phyloP scores from a whole-genome alignment of 345 rosid genomes.

The Gossypium longicalyx region DNA sequence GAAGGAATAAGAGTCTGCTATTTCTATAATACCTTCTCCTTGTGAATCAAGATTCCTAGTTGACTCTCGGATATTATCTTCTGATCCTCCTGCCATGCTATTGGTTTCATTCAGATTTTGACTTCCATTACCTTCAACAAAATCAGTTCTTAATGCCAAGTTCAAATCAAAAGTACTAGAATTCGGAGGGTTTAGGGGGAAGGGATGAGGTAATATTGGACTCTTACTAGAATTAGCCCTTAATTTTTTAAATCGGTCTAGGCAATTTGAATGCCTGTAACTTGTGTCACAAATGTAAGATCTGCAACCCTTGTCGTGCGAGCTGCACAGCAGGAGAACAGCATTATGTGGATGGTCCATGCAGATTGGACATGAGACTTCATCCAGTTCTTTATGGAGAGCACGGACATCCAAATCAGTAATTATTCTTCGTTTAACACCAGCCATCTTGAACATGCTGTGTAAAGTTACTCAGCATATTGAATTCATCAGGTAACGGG shows the following conservation, averaged over 20 bases:
- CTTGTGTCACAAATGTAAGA: constrained; percentile 91
- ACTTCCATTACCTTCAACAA: constrained; percentile 28
- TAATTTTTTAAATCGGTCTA: constrained; percentile 74
- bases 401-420: constrained; percentile 63
- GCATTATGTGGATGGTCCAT: constrained; percentile 99
- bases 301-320: constrained; percentile 88
- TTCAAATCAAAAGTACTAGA: constrained; percentile 32
- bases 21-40: constrained; percentile 29
- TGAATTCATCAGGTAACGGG: constrained; percentile 37
- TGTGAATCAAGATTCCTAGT: constrained; percentile 33
- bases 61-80: constrained; percentile 21
- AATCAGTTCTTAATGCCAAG: constrained; percentile 33
- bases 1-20: constrained; percentile 31
- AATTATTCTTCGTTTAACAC: constrained; percentile 76
- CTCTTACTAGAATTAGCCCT: constrained; percentile 39
- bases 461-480: constrained; percentile 66
- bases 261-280: constrained; percentile 88
- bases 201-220: constrained; percentile 31
- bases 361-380: constrained; percentile 90
- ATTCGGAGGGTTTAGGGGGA: constrained; percentile 27
- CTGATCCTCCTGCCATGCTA: constrained; percentile 15
- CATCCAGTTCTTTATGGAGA: constrained; percentile 82
- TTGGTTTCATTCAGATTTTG: constrained; percentile 25
- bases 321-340: constrained; percentile 83
- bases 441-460: constrained; percentile 92